Evolutionary conservation across 768 basidiomycete genomes (phyloP), one percentile per base, ranked within the genome.

Genomic region (Suillus cothurnatus): DNA sequence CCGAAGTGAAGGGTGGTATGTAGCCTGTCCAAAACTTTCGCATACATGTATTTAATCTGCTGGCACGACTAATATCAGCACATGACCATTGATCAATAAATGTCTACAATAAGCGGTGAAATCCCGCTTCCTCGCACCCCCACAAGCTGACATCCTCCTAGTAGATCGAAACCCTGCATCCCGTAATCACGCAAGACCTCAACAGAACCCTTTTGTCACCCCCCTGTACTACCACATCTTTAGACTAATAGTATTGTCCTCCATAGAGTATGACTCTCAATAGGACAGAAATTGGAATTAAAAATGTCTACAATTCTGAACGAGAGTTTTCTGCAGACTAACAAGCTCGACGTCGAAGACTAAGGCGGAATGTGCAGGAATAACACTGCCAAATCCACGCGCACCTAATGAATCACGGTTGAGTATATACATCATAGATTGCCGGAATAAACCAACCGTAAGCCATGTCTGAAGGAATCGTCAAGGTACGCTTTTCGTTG

Each of bases 271-370:
- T n/a, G n/a, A n/a, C n/a, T n/a, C n/a, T n/a, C n/a, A n/a, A n/a
- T n/a, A n/a, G n/a, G n/a, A n/a, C n/a, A n/a, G n/a, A n/a, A n/a
- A n/a, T n/a, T n/a, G n/a, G n/a, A n/a, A n/a, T n/a, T n/a, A n/a
- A n/a, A 9, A 31, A 2, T 52, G 1, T 41, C 74, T 80, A 92
- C 62, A 92, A 78, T 74, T 92, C 90, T 57, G 88, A 80, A 63
- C 78, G 84, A 60, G 71, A 72, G 68, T 67, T 57, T 79, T 77
- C 62, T 89, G 81, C 70, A 96, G 76, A 52, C 81, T 81, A n/a
- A 90, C 79, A 32, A 97, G 84, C 74, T 97, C 94, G 14, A 93
- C 91, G 9, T 93, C 91, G 78, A 97, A 97, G 23, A 94, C 87
- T 32, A 97, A 82, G 8, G 89, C 88, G 15, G 94, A 87, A 71